Evolutionary conservation across 495 filamentous ascomycete genomes (phyloP), one percentile per base, ranked within the genome.

Genomic region (Astrothelium macrocarpum): DNA sequence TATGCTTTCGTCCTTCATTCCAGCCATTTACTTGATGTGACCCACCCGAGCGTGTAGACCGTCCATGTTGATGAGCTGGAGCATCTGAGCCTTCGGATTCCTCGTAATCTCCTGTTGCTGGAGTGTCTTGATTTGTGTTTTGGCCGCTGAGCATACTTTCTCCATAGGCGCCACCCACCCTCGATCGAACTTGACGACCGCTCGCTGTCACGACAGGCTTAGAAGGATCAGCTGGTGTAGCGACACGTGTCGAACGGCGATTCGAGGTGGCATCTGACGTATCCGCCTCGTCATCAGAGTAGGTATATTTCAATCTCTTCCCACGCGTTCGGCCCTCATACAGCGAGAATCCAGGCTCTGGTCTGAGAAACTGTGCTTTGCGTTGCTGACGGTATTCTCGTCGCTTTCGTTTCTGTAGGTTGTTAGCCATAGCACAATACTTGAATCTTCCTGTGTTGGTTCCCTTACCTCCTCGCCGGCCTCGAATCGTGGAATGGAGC

Each of bases 271-370:
- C 85, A 71, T 95, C 90, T 1, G 89, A 90, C n/a, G 26, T 61
- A 9, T 64, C 64, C 12, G 61, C 63, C 10, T 69, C 64, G 2
- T 84, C 81, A 46, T 96, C 91, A 0, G 91, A 96, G 72, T 89
- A 97, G 0, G 91, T 97, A 66, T 97, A 98, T 72, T 89, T 95
- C 74, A 96, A 87, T 53, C 91, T 87, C 77, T 97, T 97, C 45
- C 94, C 94, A 60, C 94, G 84, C 0, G 95, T 97, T 49, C 94
- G 90, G 42, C 95, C 95, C 78, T 98, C 94, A 74, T 97, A 97
- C 60, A 94, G 79, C 16, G 91, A 96, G 75, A 92, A 91, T 2
- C 90, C 91, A 29, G 88, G 87, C 67, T 95, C 91, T 2, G 92
- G 91, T 16, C 93, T 87, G 60, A 85, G 80, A 75, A 97, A 98